Evolutionary conservation across 2,329 filamentous ascomycete species (phyloP).

Genomic region (Xylariaceae sp.): DNA sequence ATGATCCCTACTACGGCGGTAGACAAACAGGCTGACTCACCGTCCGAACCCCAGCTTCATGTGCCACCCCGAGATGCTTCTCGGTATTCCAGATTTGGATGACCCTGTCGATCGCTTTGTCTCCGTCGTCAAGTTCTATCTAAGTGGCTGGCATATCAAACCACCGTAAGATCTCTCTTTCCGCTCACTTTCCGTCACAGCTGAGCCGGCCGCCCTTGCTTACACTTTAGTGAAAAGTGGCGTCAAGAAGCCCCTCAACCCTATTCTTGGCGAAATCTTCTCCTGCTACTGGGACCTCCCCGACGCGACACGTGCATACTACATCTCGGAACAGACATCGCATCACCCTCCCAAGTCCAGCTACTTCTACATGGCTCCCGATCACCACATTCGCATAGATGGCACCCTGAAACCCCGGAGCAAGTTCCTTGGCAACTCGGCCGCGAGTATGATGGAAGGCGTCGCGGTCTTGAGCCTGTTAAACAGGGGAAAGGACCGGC

Average conservation of each 20-base stretch:
- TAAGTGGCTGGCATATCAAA: slow-evolving; percentile 98
- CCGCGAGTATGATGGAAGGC: slow-evolving; percentile 96
- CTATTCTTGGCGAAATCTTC: slow-evolving; percentile 90
- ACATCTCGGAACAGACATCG: slow-evolving; percentile 95
- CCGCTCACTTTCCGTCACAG: slow-evolving; percentile 2
- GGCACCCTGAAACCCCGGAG: slow-evolving; percentile 92
- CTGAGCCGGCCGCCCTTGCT: slow-evolving; percentile 1
- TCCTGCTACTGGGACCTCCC: slow-evolving; percentile 93
- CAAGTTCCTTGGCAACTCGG: slow-evolving; percentile 94
- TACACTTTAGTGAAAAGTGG: slow-evolving; percentile 51
- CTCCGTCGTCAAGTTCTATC: slow-evolving; percentile 94
- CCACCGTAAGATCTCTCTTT: slow-evolving; percentile 64
- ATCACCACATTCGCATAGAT: slow-evolving; percentile 91
- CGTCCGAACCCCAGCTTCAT: slow-evolving; percentile 67
- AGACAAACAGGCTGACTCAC: slow-evolving; percentile 16
- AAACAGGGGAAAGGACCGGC: slow-evolving; percentile 64
- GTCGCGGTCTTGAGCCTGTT: slow-evolving; percentile 79
- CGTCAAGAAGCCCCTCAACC: slow-evolving; percentile 97
- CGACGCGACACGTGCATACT: slow-evolving; percentile 81
- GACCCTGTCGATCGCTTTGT: slow-evolving; percentile 88
- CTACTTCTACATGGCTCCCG: slow-evolving; percentile 97
- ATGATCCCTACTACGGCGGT: not conserved
- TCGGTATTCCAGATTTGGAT: slow-evolving; percentile 80
- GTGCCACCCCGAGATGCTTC: slow-evolving; percentile 94
- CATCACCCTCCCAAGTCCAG: slow-evolving; percentile 98